Evolutionary conservation across 2,329 filamentous ascomycete genomes (phyloP).

Genomic region (Ophiocordyceps camponoti-saundersi): DNA sequence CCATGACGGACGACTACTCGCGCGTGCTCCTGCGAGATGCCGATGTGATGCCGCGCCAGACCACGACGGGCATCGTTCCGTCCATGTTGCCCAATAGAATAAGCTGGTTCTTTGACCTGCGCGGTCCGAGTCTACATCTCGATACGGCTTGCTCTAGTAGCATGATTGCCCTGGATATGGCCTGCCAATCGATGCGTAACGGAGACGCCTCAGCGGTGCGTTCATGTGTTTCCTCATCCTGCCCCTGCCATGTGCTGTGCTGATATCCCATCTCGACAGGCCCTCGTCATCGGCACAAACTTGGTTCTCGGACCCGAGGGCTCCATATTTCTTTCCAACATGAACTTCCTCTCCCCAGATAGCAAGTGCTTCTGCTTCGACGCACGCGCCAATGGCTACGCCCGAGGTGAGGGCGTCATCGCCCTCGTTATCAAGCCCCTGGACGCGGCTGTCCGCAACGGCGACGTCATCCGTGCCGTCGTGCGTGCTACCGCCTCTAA

Average conservation of each 20-base stretch:
- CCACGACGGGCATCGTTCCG: conserved; percentile 11
- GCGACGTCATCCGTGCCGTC: conserved; percentile 10
- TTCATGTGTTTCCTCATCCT: background rate
- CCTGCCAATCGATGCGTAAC: conserved; percentile 7
- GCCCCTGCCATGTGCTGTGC: background rate
- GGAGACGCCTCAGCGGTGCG: conserved; percentile 5
- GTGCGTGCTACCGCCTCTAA: conserved; percentile 15
- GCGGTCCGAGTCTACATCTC: conserved; percentile 13
- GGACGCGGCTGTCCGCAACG: conserved; percentile 20
- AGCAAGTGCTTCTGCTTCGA: conserved; percentile 8
- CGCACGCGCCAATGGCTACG: conserved; percentile 20
- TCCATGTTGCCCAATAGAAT: conserved; percentile 17
- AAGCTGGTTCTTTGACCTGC: conserved; percentile 19
- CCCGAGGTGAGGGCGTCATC: conserved; percentile 21
- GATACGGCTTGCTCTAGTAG: conserved; percentile 17
- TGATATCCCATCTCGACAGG: background rate
- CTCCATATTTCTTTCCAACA: background rate
- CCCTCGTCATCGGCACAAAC: background rate
- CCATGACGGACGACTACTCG: conserved; percentile 14
- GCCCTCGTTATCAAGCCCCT: conserved; percentile 21
- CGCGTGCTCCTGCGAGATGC: conserved; percentile 9
- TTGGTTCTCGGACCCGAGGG: background rate
- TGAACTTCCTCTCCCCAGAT: background rate
- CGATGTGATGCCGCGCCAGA: conserved; percentile 12
- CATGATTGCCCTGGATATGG: conserved; percentile 12